phyloP scores from a whole-genome alignment of 2,329 filamentous ascomycete species.

The Hypoxylon sp. region DNA sequence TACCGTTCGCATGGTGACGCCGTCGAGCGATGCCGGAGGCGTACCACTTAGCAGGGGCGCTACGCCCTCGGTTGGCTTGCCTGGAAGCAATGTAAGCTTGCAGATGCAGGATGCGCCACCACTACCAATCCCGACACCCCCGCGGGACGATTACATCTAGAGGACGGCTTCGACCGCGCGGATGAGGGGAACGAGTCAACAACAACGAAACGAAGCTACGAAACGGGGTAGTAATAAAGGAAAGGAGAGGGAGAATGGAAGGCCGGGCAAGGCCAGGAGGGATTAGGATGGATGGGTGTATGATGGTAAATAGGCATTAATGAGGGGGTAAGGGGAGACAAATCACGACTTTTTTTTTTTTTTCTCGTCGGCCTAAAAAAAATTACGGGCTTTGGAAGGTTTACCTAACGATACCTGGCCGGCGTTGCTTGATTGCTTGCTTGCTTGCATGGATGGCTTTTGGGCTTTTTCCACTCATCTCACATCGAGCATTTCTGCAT shows the following conservation, averaged over 20 bases:
- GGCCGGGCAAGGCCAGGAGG: background rate
- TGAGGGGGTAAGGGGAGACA: conserved; percentile 11
- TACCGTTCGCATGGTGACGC: conserved; percentile 60
- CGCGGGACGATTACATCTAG: conserved; percentile 40
- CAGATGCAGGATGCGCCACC: conserved; percentile 46
- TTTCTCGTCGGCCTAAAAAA: conserved; percentile 8
- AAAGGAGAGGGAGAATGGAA: conserved; percentile 8
- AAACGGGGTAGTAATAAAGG: conserved; percentile 19
- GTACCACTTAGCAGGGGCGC: conserved; percentile 55
- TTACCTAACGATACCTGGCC: conserved; percentile 19
- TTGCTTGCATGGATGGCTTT: conserved; percentile 4
- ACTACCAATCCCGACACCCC: conserved; percentile 36
- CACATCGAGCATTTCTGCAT: conserved; percentile 15
- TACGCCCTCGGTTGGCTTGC: conserved; percentile 48
- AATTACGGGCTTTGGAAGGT: conserved; percentile 18
- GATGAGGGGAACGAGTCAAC: background rate
- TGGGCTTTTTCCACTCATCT: conserved; percentile 3
- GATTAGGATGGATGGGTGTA: conserved; percentile 1
- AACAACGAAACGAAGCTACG: background rate
- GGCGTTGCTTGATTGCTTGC: conserved; percentile 18
- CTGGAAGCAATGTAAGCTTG: conserved; percentile 46
- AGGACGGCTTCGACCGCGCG: conserved; percentile 24
- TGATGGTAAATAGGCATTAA: conserved; percentile 21
- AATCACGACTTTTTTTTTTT: conserved; percentile 8
- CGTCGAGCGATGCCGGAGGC: conserved; percentile 68